phyloP scores from a whole-genome alignment of 225 moss, liverwort and hornwort species.

The Marchantia polymorpha region DNA sequence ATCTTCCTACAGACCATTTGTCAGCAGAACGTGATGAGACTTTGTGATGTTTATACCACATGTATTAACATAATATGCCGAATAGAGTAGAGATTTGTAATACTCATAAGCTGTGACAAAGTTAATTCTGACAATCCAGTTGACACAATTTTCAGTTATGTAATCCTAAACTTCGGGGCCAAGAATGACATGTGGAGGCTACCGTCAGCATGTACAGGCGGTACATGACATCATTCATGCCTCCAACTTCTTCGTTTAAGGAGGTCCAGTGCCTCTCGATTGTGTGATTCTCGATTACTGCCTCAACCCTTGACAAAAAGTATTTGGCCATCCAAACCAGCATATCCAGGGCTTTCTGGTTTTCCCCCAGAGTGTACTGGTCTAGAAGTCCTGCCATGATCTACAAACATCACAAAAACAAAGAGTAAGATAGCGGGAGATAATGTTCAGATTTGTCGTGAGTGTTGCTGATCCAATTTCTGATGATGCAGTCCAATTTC shows the following conservation, averaged over 20 bases:
- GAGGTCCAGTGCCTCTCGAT: constrained; percentile 92
- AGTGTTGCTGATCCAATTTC: neutral
- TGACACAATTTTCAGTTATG: no score
- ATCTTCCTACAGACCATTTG: constrained; percentile 51
- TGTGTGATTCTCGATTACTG: constrained; percentile 63
- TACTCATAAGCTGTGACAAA: neutral
- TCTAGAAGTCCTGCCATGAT: constrained; percentile 99
- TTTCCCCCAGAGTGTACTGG: constrained; percentile 69
- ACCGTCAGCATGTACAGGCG: constrained; percentile 80
- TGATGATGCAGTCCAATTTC: neutral
- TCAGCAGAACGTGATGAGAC: constrained; percentile 2
- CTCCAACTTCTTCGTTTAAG: constrained; percentile 93
- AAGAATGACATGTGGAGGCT: constrained; percentile 8
- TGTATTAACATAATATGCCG: neutral
- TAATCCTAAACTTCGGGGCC: no score
- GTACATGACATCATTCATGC: constrained; percentile 97
- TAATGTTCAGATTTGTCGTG: neutral
- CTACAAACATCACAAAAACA: constrained; percentile 35
- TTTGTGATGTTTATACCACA: no score
- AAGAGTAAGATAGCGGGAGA: neutral
- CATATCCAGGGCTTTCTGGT: constrained; percentile 64
- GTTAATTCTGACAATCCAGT: neutral
- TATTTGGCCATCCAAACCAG: constrained; percentile 78
- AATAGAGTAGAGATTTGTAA: neutral
- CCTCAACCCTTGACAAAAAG: constrained; percentile 67